phyloP scores from a whole-genome alignment of 345 rosid genomes.

The Murraya paniculata region DNA sequence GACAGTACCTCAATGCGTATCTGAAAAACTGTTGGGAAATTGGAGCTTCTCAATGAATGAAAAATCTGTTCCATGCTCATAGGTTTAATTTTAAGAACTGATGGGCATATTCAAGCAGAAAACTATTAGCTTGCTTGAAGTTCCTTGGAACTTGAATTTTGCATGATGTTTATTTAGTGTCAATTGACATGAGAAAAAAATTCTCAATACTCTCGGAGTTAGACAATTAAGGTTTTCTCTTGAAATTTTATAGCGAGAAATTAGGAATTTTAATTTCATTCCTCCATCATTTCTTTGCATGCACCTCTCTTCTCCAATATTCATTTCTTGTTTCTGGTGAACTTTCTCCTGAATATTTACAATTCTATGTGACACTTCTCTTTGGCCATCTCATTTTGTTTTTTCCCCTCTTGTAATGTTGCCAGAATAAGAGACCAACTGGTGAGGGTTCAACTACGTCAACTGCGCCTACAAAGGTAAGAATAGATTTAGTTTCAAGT shows the following conservation, averaged over 20 bases:
- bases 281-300: neutral
- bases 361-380: neutral
- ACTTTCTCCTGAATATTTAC: neutral
- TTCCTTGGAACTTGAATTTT: neutral
- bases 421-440: constrained; percentile 48
- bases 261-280: neutral
- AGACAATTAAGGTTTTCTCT: neutral
- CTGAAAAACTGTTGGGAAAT: neutral
- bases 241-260: neutral
- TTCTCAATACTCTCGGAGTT: neutral
- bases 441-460: constrained; percentile 52
- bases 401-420: neutral
- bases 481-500: neutral
- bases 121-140: neutral
- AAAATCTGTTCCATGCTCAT: neutral
- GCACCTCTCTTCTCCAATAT: neutral
- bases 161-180: neutral
- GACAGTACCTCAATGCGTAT: neutral
- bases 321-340: neutral
- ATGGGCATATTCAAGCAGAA: neutral
- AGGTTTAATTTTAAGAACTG: neutral
- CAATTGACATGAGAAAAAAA: neutral
- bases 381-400: neutral
- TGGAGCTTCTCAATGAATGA: neutral
- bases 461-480: constrained; percentile 44